Evolutionary conservation across 495 filamentous ascomycete species (phyloP).

Genomic region (Rhypophila decipiens): DNA sequence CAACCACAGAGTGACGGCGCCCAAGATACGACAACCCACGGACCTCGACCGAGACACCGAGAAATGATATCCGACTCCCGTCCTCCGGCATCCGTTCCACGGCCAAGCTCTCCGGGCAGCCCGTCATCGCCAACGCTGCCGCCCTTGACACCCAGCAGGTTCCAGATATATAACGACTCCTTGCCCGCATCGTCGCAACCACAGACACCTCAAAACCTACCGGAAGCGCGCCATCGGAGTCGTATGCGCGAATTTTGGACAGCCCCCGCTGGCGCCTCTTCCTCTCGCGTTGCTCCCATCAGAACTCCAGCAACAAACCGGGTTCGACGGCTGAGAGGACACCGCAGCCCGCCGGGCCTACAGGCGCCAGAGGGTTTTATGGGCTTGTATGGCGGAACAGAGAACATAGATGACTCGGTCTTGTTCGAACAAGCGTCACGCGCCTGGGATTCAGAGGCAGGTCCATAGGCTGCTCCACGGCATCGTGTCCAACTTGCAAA

Average conservation of each 20-base stretch:
- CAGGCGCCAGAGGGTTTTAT: slow-evolving; percentile 31
- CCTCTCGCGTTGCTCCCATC: slow-evolving; percentile 5
- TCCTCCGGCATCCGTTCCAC: too few relatives aligned
- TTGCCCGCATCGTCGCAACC: slow-evolving; percentile 46
- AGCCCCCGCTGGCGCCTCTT: slow-evolving; percentile 25
- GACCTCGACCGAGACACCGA: too few relatives aligned
- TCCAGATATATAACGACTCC: slow-evolving; percentile 46
- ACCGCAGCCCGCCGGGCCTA: slow-evolving; percentile 28
- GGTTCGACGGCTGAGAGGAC: slow-evolving; percentile 9
- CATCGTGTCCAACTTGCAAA: too few relatives aligned
- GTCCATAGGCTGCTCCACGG: not conserved
- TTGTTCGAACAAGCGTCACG: slow-evolving; percentile 25
- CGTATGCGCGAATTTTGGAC: slow-evolving; percentile 41
- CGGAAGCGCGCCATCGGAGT: slow-evolving; percentile 44
- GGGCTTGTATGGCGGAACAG: slow-evolving; percentile 40
- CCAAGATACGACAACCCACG: too few relatives aligned
- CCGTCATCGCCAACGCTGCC: not conserved
- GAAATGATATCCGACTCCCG: too few relatives aligned
- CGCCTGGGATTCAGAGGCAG: slow-evolving; percentile 2
- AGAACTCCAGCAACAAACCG: slow-evolving; percentile 11
- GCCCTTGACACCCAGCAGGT: too few relatives aligned
- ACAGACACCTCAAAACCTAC: slow-evolving; percentile 49
- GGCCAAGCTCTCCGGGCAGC: too few relatives aligned
- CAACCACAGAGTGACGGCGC: too few relatives aligned
- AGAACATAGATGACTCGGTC: slow-evolving; percentile 38